These are phyloP conservation scores for Aspergillus nomiae DNA, from an alignment of 2,329 filamentous ascomycete species.

Conservation along the genomic window DNA sequence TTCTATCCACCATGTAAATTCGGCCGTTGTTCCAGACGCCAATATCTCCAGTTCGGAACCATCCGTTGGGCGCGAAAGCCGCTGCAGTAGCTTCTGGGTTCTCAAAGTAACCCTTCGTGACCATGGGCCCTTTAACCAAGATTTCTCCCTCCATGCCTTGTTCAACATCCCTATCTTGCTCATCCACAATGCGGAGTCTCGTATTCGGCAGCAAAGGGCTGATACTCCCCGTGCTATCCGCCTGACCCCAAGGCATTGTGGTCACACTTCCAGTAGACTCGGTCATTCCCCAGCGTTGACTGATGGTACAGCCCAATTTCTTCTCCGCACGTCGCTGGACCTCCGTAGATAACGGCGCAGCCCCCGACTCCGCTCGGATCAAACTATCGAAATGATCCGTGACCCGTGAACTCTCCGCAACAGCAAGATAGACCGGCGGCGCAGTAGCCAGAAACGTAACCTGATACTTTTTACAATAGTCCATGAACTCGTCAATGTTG, in stretches of 20 bases:
- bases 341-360: constrained; percentile 59
- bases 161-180: constrained; percentile 9
- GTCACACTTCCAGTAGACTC: constrained; percentile 20
- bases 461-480: constrained; percentile 52
- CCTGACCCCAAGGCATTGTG: constrained; percentile 17
- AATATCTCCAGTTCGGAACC: constrained; percentile 20
- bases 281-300: constrained; percentile 20
- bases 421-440: constrained; percentile 62
- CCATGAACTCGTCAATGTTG: constrained; percentile 58
- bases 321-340: constrained; percentile 54
- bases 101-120: constrained; percentile 17
- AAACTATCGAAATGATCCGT: constrained; percentile 58
- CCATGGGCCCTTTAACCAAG: constrained; percentile 17
- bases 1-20: constrained; percentile 20
- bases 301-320: constrained; percentile 46
- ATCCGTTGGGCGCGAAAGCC: constrained; percentile 13
- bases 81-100: constrained; percentile 15
- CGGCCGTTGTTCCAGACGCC: constrained; percentile 13
- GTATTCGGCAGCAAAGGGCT: constrained; percentile 18
- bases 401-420: constrained; percentile 59
- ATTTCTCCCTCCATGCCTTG: constrained; percentile 15
- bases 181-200: constrained; percentile 16
- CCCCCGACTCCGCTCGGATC: constrained; percentile 53
- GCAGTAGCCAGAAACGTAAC: constrained; percentile 62
- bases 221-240: constrained; percentile 18